These are phyloP conservation scores for Paramecium pentaurelia DNA, from an alignment of 73 alveolate species.

Conservation along the genomic window DNA sequence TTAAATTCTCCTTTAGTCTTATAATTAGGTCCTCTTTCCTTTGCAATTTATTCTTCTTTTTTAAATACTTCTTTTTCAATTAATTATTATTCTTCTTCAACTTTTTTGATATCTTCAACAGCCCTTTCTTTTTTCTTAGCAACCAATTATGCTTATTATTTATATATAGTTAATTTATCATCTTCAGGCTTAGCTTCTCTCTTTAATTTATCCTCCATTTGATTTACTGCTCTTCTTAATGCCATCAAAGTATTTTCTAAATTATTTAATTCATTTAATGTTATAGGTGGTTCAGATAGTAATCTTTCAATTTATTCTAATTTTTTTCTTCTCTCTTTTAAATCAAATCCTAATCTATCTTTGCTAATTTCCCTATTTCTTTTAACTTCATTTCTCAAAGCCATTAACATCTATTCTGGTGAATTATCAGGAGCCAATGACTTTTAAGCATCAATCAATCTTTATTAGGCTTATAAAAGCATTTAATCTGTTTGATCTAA, in stretches of 20 bases:
- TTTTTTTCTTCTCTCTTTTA: slow-evolving; percentile 83
- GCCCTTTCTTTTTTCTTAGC: slow-evolving; percentile 25
- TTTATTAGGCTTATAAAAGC: slow-evolving; percentile 78
- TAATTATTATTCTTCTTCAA: slow-evolving; percentile 25
- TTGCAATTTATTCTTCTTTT: slow-evolving; percentile 10
- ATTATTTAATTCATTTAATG: slow-evolving; percentile 80
- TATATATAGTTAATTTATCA: slow-evolving; percentile 37
- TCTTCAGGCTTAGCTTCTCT: slow-evolving; percentile 49
- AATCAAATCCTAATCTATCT: slow-evolving; percentile 91
- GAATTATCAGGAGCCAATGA: slow-evolving; percentile 74
- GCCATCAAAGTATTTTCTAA: slow-evolving; percentile 83
- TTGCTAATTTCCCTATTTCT: slow-evolving; percentile 87
- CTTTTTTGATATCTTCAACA: slow-evolving; percentile 20
- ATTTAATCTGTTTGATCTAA: slow-evolving; percentile 85
- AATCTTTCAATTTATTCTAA: slow-evolving; percentile 83
- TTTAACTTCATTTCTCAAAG: slow-evolving; percentile 83
- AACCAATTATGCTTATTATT: slow-evolving; percentile 21
- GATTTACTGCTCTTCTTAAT: slow-evolving; percentile 64
- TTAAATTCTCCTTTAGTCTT: slow-evolving; percentile 37
- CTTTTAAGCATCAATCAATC: slow-evolving; percentile 84
- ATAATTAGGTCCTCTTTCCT: slow-evolving; percentile 39
- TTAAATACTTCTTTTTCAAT: slow-evolving; percentile 20
- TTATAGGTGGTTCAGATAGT: slow-evolving; percentile 87
- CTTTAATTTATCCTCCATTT: slow-evolving; percentile 41
- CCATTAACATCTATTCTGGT: slow-evolving; percentile 82